phyloP scores from a whole-genome alignment of 192 early-diverging fungal species.

The Globomyces pollinis-pini region DNA sequence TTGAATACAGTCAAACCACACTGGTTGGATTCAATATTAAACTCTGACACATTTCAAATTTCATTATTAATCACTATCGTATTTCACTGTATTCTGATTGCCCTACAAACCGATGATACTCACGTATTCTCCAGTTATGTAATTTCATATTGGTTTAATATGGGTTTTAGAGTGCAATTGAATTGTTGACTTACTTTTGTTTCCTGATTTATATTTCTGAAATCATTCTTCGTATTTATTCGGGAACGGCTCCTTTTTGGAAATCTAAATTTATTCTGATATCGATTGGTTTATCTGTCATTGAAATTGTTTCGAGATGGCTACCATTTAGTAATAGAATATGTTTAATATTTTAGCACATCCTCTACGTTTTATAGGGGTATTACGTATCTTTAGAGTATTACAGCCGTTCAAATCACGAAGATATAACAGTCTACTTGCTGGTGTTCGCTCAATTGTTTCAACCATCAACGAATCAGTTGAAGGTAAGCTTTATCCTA shows the following conservation, averaged over 20 bases:
- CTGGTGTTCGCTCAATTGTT: slow-evolving; percentile 29
- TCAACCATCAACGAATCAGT: slow-evolving; percentile 26
- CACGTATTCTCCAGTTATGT: not conserved
- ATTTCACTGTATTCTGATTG: slow-evolving; percentile 29
- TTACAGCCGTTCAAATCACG: slow-evolving; percentile 4
- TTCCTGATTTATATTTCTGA: not conserved
- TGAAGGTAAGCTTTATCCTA: not conserved
- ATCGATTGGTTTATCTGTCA: slow-evolving; percentile 24
- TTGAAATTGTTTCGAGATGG: slow-evolving; percentile 34
- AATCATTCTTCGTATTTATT: not conserved
- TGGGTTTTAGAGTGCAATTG: not conserved
- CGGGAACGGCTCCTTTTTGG: not conserved
- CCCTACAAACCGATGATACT: slow-evolving; percentile 18
- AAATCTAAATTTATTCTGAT: slow-evolving; percentile 4
- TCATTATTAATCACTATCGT: slow-evolving; percentile 26
- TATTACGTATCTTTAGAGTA: not conserved
- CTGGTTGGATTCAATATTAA: slow-evolving; percentile 28
- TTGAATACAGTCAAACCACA: slow-evolving; percentile 29
- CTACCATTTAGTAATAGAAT: slow-evolving; percentile 5
- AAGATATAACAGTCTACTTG: slow-evolving; percentile 17
- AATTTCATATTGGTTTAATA: not conserved
- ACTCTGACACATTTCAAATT: slow-evolving; percentile 28
- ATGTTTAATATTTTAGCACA: slow-evolving; percentile 28
- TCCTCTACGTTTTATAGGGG: slow-evolving; percentile 15
- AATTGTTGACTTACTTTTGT: not conserved